Conservation (phyloP, 2,329 filamentous ascomycete species). For the Curvularia lunata region DNA sequence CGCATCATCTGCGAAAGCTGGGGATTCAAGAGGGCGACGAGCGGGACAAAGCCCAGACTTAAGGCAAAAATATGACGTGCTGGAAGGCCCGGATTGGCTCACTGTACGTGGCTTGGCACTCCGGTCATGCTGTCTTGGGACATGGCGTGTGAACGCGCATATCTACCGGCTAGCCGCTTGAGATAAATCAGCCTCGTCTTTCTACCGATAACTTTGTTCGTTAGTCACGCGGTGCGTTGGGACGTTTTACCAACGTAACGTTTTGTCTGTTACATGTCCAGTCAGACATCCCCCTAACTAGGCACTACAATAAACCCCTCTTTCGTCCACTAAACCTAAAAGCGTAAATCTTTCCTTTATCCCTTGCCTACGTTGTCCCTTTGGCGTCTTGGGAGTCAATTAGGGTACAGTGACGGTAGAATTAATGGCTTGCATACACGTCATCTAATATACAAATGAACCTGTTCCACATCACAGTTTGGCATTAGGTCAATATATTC, state of each 20-base stretch:
- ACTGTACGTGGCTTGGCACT: constrained; percentile 10
- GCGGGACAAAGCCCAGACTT: constrained; percentile 18
- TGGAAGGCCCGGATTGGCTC: constrained; percentile 15
- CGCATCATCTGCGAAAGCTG: constrained; percentile 13
- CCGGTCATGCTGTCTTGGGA: constrained; percentile 8
- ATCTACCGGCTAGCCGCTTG: constrained; percentile 5
- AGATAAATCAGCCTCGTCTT: neutral
- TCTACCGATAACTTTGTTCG: neutral
- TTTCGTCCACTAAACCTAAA: neutral
- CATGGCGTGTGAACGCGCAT: neutral
- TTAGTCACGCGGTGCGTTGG: neutral
- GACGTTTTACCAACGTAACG: neutral
- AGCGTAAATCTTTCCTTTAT: neutral
- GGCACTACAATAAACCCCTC: neutral
- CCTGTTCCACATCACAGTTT: neutral
- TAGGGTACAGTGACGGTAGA: neutral
- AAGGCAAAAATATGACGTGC: constrained; percentile 23
- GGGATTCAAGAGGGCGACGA: constrained; percentile 13
- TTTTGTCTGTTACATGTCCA: neutral
- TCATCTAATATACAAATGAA: neutral
- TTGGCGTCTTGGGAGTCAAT: neutral
- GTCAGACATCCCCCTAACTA: neutral
- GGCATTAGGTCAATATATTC: neutral
- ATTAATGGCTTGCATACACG: neutral
- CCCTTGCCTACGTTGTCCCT: neutral